Evolutionary conservation across 257 asterid species (phyloP).

Genomic region (Solanum sejunctum): DNA sequence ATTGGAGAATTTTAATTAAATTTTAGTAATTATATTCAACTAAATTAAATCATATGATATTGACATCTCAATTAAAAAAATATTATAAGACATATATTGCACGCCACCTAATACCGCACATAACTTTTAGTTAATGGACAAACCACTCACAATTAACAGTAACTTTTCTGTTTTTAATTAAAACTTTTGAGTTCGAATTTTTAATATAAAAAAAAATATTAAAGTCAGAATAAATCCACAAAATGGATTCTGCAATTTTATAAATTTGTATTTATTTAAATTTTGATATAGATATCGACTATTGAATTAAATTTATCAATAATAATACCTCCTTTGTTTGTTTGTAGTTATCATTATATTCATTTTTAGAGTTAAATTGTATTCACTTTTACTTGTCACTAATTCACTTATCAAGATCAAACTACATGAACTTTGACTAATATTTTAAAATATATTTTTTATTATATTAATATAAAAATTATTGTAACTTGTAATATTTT

Average conservation of each 20-base stretch:
- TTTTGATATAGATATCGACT: too few species aligned
- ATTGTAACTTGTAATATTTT: too few species aligned
- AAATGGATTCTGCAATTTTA: neutral
- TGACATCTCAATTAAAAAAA: neutral
- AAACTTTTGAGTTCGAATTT: fast-evolving
- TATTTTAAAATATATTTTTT: too few species aligned
- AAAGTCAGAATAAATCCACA: neutral
- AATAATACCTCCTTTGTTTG: too few species aligned
- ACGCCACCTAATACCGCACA: neutral
- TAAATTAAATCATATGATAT: neutral
- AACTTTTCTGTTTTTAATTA: neutral
- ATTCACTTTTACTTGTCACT: too few species aligned
- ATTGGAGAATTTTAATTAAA: neutral
- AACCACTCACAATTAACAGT: neutral
- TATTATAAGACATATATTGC: neutral
- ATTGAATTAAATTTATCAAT: neutral
- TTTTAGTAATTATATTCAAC: neutral
- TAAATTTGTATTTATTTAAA: neutral
- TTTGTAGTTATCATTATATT: too few species aligned
- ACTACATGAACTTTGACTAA: too few species aligned
- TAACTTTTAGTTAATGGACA: neutral
- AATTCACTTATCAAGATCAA: too few species aligned
- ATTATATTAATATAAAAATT: too few species aligned
- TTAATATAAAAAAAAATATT: neutral
- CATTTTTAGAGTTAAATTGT: too few species aligned